Base-by-base conservation (phyloP, 257 asterid genomes). In the Cynanchum wilfordii region DNA sequence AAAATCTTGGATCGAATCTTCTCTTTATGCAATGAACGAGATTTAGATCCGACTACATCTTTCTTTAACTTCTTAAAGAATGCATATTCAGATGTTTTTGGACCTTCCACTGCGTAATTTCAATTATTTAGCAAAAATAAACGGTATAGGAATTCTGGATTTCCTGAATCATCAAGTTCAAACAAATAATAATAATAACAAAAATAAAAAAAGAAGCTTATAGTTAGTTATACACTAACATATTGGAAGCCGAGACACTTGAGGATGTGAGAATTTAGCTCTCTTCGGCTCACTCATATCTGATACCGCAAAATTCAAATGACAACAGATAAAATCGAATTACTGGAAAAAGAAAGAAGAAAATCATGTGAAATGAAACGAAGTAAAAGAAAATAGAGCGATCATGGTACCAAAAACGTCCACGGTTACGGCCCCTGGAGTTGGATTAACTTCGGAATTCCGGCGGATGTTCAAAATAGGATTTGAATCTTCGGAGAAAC, bases 11-110 rank as follows among this genome's bases (percentile, higher is more conserved):
- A 13, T 54, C 40, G 77, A 58, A 66, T 73, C 2, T 77, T 79
- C 75, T 76, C 85, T 72, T 78, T 68, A 68, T 65, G 78, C 59
- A 62, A 68, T 24, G 82, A 68, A 75, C 66, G 73, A 45, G 70
- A 72, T 69, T 72, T 76, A 76, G 65, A 57, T 59, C 78, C 65
- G 60, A 68, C 82, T 55, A 72, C 72, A 20, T 71, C 81, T 65
- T 84, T 75, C 89, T 80, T 89, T 40, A 88, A 50, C 75, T 86
- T 91, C 81, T 75, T 89, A 82, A 88, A 91, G 78, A 84, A 91
- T 10, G 96, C 95, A 76, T 82, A 91, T 76, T 91, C 96, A 52
- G 96, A 89, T 57, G 97, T 91, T 82, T 87, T 91, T 58, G 97
- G 88, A 19, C 25, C 87, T 75, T 77, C 93, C 75, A 82, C 97